Evolutionary conservation across 139 green algal species (phyloP), one percentile per base, ranked within the genome.

Genomic region (Coccomyxa sp.): DNA sequence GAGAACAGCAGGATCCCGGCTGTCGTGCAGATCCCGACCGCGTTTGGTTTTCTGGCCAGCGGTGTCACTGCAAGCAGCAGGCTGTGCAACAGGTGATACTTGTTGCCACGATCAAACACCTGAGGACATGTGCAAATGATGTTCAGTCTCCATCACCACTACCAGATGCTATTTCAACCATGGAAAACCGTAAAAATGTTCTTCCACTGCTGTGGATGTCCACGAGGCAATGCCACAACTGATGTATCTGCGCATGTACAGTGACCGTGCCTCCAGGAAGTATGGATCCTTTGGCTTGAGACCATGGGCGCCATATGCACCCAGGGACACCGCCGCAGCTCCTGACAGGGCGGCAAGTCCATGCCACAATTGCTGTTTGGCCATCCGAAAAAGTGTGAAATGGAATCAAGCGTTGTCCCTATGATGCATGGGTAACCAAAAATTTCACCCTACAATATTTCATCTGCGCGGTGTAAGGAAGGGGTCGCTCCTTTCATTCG

Each of bases 81-180:
- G 28, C 60, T 76, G 68, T 83, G 67, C 17, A 87, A n/a, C 58
- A 87, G 67, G 58, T 87, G 84, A 31, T 87, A 87, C 67, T 87
- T 81, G 68, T 87, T 85, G 12, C 79, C 84, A 23, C 79, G 77
- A 13, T 87, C 71, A 67, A 85, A 87, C 12, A 77, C 71, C 71
- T 77, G 71, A 74, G 66, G 21, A 74, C 21, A 74, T 23, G 10
- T 27, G 23, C 38, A 51, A 7, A 51, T 51, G 38, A 51, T 51
- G 38, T 7, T 51, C 38, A 51, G 38, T 51, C 38, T 51, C 7
- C 38, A 11, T 51, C 7, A 51, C 38, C 38, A 3, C 38, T 51
- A 51, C 38, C 3, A 51, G 38, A 51, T 51, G 38, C 38, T 11
- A 51, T 51, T 51, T 51, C 38, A 71, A 10, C 21, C 66, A 74